Evolutionary conservation across 805 yeast genomes (phyloP).

Genomic region (Osmozyma mogii): DNA sequence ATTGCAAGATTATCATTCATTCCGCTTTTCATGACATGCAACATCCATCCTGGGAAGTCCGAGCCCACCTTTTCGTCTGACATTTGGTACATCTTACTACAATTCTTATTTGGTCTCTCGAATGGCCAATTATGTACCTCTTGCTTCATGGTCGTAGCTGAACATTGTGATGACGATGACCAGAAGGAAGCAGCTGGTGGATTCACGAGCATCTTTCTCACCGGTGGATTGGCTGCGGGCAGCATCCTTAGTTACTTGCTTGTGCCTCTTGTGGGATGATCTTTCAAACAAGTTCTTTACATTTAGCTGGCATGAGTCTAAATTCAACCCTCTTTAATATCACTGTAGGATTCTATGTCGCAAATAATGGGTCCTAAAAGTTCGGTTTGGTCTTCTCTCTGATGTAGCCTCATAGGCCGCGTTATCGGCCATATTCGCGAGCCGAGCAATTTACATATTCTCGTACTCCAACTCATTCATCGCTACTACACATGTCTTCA

Average conservation of each 20-base stretch:
- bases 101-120: slow-evolving; percentile 74
- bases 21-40: slow-evolving; percentile 68
- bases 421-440: too few relatives aligned
- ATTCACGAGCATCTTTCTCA: slow-evolving; percentile 71
- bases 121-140: slow-evolving; percentile 82
- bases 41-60: slow-evolving; percentile 36
- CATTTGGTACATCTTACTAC: slow-evolving; percentile 56
- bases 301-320: too few relatives aligned
- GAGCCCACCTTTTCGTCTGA: slow-evolving; percentile 49
- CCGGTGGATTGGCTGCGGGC: slow-evolving; percentile 74
- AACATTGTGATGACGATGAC: slow-evolving; percentile 47
- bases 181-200: slow-evolving; percentile 94
- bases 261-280: slow-evolving; percentile 27
- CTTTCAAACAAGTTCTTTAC: too few relatives aligned
- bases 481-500: too few relatives aligned
- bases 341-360: too few relatives aligned
- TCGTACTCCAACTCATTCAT: too few relatives aligned
- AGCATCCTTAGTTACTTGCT: slow-evolving; percentile 66
- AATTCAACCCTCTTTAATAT: too few relatives aligned
- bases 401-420: too few relatives aligned
- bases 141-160: slow-evolving; percentile 69
- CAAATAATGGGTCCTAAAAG: too few relatives aligned
- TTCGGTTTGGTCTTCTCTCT: too few relatives aligned
- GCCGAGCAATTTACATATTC: too few relatives aligned
- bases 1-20: slow-evolving; percentile 49